Percentiles rank a stretch among this genome's conserved stretches.
phyloP scores from a whole-genome alignment of 257 asterid genomes.

The Solanum verrucosum region DNA sequence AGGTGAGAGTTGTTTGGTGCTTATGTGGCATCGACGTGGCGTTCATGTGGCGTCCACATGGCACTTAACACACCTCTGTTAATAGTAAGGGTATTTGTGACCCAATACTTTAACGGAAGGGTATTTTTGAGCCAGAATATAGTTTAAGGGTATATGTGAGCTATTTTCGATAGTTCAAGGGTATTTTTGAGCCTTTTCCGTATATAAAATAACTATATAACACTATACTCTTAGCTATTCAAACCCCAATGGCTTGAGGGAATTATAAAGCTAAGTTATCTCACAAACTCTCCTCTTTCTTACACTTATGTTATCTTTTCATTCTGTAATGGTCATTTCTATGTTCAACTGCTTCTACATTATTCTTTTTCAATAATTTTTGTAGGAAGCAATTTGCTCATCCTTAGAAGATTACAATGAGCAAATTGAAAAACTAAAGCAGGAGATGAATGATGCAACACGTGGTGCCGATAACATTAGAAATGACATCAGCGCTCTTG shows the following conservation, averaged over 20 bases:
- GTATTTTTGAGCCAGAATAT: no score
- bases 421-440: slow-evolving; percentile 88
- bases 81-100: no score
- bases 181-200: no score
- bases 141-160: no score
- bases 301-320: background rate
- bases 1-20: no score
- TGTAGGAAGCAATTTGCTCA: slow-evolving; percentile 93
- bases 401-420: slow-evolving; percentile 94
- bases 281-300: background rate
- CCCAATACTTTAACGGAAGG: no score
- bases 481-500: slow-evolving; percentile 85
- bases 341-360: background rate
- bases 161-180: no score
- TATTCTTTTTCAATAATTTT: background rate
- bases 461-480: slow-evolving; percentile 95
- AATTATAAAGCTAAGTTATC: background rate
- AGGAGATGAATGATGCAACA: slow-evolving; percentile 98
- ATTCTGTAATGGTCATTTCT: background rate
- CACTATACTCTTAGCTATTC: background rate
- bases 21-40: no score
- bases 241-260: background rate
- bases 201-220: background rate
- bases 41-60: no score
- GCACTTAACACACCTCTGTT: no score